Base-by-base conservation (phyloP, 257 asterid species). In the Asclepias syriaca region DNA sequence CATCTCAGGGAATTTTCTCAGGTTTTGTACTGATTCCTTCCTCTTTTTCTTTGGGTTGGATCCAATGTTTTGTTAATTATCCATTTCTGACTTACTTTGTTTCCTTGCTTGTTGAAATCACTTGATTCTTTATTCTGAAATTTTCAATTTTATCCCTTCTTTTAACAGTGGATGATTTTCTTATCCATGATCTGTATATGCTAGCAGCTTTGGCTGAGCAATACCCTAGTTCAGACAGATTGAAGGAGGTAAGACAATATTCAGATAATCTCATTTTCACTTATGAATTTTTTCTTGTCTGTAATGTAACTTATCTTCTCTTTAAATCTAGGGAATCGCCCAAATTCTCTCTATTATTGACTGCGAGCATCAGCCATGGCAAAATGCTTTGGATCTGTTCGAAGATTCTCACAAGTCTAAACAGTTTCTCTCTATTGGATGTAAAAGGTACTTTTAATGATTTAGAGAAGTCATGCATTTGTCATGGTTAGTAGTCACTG, bases 81-180 rank as follows among this genome's bases (percentile, higher is more conserved):
- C 65, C 15, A 16, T 49, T 7, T 27, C 40, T 11, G 16, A 32
- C 48, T 43, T 43, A 43, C 48, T 40, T 45, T 11, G 10, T 16
- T 69, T 53, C 45, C 60, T 53, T 34, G 22, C 2, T 32, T 1
- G 48, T 32, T 1, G 48, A 16, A 59, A 19, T 60, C n/a, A 3
- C 45, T 27, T 61, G 45, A 59, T 29, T 60, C 32, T 60, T 5
- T 7, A 43, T 15, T 63, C 14, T 3, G 9, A 14, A 7, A 37
- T 40, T 8, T 24, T 10, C 46, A 40, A 40, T 29, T 10, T 18
- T 56, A 11, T 11, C 1, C 18, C 32, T 40, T 34, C 40, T 68
- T 74, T 74, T 22, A 29, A 61, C 88, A 92, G 97, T 84, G 65
- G 90, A 87, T 75, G 98, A 92, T 79, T 90, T 92, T 77, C 97